These are phyloP conservation scores for Pseudocohnilembus persalinus DNA, from an alignment of 169 alveolate genomes.

Conservation along the genomic window DNA sequence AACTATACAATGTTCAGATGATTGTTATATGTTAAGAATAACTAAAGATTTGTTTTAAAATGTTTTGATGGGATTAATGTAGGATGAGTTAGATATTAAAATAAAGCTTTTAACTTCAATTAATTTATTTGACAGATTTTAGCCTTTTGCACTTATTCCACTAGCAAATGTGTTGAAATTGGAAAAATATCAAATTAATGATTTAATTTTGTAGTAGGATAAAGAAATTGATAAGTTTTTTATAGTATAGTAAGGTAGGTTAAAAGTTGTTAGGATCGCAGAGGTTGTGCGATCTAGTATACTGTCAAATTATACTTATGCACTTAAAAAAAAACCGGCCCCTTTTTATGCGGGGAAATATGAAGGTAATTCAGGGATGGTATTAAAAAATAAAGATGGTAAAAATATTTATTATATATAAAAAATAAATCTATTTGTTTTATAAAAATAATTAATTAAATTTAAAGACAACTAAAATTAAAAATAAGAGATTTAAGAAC, in stretches of 20 bases:
- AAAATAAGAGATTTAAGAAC: neutral
- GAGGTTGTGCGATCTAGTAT: neutral
- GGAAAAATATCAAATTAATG: neutral
- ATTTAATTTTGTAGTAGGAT: neutral
- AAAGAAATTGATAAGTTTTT: neutral
- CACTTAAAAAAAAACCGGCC: neutral
- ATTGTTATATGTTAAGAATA: neutral
- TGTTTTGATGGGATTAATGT: neutral
- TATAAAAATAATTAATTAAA: too few species aligned
- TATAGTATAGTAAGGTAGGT: neutral
- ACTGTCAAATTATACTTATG: neutral
- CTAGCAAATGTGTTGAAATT: neutral
- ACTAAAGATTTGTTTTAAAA: neutral
- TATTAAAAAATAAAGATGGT: too few species aligned
- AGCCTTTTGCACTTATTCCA: neutral
- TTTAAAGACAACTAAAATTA: neutral
- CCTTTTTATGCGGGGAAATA: neutral
- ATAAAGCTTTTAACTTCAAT: neutral
- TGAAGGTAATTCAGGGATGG: neutral
- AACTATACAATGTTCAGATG: neutral
- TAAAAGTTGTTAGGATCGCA: neutral
- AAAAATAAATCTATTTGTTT: too few species aligned
- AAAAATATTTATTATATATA: too few species aligned
- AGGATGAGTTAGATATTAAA: neutral
- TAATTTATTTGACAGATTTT: neutral